Percentiles rank a stretch among this genome's conserved stretches.
Evolutionary conservation across 1,139 yeast species (phyloP).

Genomic region (Wickerhamomyces sp.): DNA sequence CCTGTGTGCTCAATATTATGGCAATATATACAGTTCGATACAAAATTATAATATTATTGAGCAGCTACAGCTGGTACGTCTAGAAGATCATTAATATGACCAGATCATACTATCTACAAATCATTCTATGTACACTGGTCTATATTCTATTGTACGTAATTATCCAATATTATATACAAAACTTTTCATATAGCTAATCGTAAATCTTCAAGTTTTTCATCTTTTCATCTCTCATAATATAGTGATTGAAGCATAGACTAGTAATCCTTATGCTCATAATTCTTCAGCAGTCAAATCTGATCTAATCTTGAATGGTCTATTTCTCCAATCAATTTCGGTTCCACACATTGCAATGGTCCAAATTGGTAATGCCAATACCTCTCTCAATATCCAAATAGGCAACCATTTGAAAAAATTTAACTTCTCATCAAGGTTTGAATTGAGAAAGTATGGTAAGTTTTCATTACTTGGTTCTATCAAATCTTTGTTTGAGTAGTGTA

Average conservation of each 20-base stretch:
- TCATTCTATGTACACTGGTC: too few species aligned
- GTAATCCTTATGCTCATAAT: conserved; percentile 9
- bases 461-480: conserved; percentile 9
- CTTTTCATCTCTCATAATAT: background rate
- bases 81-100: too few species aligned
- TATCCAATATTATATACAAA: too few species aligned
- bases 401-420: conserved; percentile 34
- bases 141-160: too few species aligned
- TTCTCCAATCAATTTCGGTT: conserved; percentile 78
- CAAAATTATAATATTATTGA: too few species aligned
- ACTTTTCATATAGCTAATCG: too few species aligned
- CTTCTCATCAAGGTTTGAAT: conserved; percentile 29
- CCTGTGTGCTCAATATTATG: too few species aligned
- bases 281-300: conserved; percentile 77
- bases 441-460: conserved; percentile 22
- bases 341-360: conserved; percentile 84
- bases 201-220: background rate
- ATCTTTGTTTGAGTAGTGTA: conserved; percentile 29
- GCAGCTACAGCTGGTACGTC: too few species aligned
- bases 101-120: too few species aligned
- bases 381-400: conserved; percentile 63
- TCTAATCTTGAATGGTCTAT: conserved; percentile 66
- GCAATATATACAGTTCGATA: too few species aligned
- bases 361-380: conserved; percentile 71
- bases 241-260: background rate